Percentiles rank a stretch among this genome's conserved stretches.
Evolutionary conservation across 2,329 filamentous ascomycete genomes (phyloP).

Genomic region (Penicillium sp.): DNA sequence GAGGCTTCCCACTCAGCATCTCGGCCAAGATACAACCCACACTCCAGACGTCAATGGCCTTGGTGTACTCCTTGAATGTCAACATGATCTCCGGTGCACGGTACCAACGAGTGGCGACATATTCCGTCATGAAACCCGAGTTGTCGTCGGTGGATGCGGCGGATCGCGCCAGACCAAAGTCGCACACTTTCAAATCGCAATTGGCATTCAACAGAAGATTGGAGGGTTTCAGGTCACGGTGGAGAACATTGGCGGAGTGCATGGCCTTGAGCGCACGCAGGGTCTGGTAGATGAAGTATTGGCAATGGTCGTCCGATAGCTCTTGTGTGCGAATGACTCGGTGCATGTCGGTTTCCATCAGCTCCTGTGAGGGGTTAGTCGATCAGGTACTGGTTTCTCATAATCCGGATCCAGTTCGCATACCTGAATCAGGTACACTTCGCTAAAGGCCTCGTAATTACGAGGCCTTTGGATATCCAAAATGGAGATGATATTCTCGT

Average conservation of each 20-base stretch:
- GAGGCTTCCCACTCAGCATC: slow-evolving; percentile 97
- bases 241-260: slow-evolving; percentile 97
- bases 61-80: slow-evolving; percentile 99
- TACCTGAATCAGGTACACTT: slow-evolving; percentile 98
- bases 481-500: slow-evolving; percentile 99
- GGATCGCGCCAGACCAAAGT: slow-evolving; percentile 93
- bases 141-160: slow-evolving; percentile 98
- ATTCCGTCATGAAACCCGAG: slow-evolving; percentile 99
- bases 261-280: slow-evolving; percentile 96
- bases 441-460: slow-evolving; percentile 93
- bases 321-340: slow-evolving; percentile 98
- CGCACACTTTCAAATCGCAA: slow-evolving; percentile 98
- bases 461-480: slow-evolving; percentile 98
- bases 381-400: background rate
- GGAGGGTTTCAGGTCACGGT: slow-evolving; percentile 95
- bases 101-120: slow-evolving; percentile 98
- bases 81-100: slow-evolving; percentile 99
- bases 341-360: slow-evolving; percentile 99
- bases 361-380: slow-evolving; percentile 59
- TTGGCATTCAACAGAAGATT: slow-evolving; percentile 97
- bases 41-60: slow-evolving; percentile 99
- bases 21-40: slow-evolving; percentile 97
- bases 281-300: slow-evolving; percentile 99
- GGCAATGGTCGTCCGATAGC: slow-evolving; percentile 97
- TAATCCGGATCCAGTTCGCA: background rate